These are phyloP conservation scores for Populus davidiana DNA, from an alignment of 345 rosid genomes.

Conservation along the genomic window DNA sequence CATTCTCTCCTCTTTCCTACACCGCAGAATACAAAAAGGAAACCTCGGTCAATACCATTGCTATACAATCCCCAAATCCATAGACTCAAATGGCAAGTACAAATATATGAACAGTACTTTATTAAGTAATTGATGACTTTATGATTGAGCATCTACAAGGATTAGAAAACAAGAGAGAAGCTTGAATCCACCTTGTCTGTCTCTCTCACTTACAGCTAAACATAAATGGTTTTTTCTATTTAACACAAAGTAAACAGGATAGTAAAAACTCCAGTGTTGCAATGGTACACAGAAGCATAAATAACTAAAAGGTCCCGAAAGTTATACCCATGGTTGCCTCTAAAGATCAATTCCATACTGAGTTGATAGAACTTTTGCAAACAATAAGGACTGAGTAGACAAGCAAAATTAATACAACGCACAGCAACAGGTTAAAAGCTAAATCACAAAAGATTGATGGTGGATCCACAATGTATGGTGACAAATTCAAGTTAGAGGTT, in stretches of 20 bases:
- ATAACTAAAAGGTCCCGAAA: not conserved
- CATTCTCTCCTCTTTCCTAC: slow-evolving; percentile 96
- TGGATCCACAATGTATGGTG: not conserved
- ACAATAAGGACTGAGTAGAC: not conserved
- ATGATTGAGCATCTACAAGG: not conserved
- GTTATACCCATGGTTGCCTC: not conserved
- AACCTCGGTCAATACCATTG: slow-evolving; percentile 6
- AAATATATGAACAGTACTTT: not conserved
- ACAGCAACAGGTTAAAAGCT: not conserved
- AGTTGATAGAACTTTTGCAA: not conserved
- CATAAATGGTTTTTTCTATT: not conserved
- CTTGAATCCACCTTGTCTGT: not conserved
- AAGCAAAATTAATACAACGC: not conserved
- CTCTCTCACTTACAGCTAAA: not conserved
- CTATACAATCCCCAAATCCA: slow-evolving; percentile 7
- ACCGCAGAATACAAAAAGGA: slow-evolving; percentile 25
- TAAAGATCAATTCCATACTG: not conserved
- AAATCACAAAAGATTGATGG: not conserved
- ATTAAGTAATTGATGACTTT: not conserved
- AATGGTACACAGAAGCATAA: not conserved
- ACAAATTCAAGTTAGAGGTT: not conserved
- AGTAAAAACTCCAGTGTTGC: no score
- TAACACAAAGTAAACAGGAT: not conserved
- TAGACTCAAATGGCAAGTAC: not conserved
- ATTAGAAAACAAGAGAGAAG: not conserved